Evolutionary conservation across 2,329 filamentous ascomycete genomes (phyloP).

Genomic region (Endothia cerciana): DNA sequence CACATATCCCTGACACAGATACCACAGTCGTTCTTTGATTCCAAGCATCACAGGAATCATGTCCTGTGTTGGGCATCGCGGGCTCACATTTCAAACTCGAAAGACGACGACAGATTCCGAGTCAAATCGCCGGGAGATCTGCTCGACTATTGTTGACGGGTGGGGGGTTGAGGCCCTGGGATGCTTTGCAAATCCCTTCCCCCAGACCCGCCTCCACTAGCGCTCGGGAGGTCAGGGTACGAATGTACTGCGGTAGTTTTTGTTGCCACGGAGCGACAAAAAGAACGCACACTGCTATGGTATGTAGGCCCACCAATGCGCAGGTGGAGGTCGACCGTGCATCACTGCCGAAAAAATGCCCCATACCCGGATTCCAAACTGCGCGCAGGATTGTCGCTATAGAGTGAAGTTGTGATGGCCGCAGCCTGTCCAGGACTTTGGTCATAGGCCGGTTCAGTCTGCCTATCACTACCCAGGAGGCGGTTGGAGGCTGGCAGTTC

Average conservation of each 20-base stretch:
- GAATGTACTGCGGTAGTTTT: slow-evolving; percentile 11
- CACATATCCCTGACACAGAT: neutral
- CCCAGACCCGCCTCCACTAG: slow-evolving; percentile 24
- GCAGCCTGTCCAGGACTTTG: neutral
- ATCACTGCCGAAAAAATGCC: slow-evolving; percentile 10
- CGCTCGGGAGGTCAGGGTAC: slow-evolving; percentile 11
- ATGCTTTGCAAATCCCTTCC: neutral
- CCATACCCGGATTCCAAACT: slow-evolving; percentile 1
- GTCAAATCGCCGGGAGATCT: neutral
- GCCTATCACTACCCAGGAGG: slow-evolving; percentile 3
- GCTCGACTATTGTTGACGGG: neutral
- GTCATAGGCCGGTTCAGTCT: neutral
- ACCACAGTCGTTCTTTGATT: neutral
- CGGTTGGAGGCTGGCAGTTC: slow-evolving; percentile 18
- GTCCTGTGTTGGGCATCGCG: neutral
- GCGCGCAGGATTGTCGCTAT: neutral
- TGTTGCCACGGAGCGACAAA: slow-evolving; percentile 18
- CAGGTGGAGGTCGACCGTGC: slow-evolving; percentile 12
- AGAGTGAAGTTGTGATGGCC: neutral
- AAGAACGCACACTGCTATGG: slow-evolving; percentile 21
- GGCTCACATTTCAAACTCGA: neutral
- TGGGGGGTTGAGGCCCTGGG: neutral
- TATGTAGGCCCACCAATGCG: slow-evolving; percentile 4
- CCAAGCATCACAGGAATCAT: neutral
- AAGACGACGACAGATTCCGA: neutral